phyloP scores from a whole-genome alignment of 1,284 basidiomycete genomes.

The Trametes versicolor region DNA sequence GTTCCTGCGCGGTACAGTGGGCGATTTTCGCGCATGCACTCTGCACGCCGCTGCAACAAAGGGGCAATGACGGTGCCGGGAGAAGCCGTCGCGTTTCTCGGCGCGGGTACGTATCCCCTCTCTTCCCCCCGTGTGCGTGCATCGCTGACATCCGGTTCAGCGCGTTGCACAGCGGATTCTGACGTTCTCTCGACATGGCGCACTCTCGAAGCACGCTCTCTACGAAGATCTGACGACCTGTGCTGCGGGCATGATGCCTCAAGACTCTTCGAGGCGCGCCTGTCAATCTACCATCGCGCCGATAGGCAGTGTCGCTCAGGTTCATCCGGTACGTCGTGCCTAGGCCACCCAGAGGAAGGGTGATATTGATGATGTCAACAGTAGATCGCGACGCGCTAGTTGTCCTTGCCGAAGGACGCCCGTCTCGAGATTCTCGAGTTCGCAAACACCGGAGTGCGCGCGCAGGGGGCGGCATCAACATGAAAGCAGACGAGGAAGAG shows the following conservation, averaged over 20 bases:
- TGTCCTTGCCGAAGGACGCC: no score
- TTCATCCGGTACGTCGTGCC: conserved; percentile 72
- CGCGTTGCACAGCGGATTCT: conserved; percentile 37
- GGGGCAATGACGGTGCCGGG: conserved; percentile 44
- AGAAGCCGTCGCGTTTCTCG: conserved; percentile 44
- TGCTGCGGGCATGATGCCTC: conserved; percentile 22
- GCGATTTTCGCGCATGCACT: conserved; percentile 44
- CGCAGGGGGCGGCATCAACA: no score
- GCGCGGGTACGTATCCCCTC: conserved; percentile 39
- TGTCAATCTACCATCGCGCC: conserved; percentile 33
- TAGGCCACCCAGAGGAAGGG: conserved; percentile 34
- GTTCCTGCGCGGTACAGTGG: conserved; percentile 39
- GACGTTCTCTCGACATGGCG: conserved; percentile 41
- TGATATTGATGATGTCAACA: no score
- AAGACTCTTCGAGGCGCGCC: conserved; percentile 39
- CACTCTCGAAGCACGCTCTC: conserved; percentile 32
- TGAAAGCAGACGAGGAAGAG: no score
- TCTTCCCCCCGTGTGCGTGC: not conserved
- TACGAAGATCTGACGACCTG: conserved; percentile 26
- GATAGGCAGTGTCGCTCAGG: conserved; percentile 42
- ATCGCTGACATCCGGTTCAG: conserved; percentile 19
- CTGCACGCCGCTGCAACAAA: conserved; percentile 40
- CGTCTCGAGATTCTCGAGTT: no score
- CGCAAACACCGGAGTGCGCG: no score
- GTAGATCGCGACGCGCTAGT: no score